Base-by-base conservation (phyloP, 306 rosid genomes). In the Herpetospermum pedunculosum region DNA sequence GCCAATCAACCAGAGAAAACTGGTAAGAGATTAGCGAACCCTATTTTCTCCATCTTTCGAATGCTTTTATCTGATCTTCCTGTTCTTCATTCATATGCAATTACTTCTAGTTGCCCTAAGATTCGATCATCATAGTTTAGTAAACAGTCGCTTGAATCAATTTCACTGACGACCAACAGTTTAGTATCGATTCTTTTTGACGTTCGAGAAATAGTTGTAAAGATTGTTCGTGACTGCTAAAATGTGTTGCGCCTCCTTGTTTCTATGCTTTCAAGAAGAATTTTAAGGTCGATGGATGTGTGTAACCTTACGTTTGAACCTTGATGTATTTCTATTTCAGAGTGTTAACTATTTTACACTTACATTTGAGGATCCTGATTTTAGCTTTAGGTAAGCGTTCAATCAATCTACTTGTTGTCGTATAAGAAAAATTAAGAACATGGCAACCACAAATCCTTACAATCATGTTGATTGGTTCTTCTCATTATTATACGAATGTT, bases 401-500 rank as follows among this genome's bases (percentile, higher is more conserved):
- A 37, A 37, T 35, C 29, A 10, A 37, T 18, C 28, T 37, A 63
- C 30, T 40, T 37, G 1, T 64, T 64, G 30, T 64, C 32, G 49
- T 64, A 15, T 60, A 4, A 28, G 34, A 1, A 26, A 1, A 15
- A 57, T 57, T 26, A 4, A 64, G 38, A 18, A 11, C 49, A 19
- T 64, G 49, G 11, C 72, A 2, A 5, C 50, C 1, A 3, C 34
- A 21, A 58, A 58, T 65, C 21, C 34, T 40, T 65, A 11, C 26
- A 23, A 21, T 6, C 19, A 67, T 21, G 26, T 70, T 47, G 53
- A 40, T 25, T 68, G 25, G 26, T 13, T 44, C 21, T 5, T 80
- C 8, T 65, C 23, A n/a, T 77, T 48, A 71, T 70, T 28, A 41
- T 25, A 77, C 67, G 76, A 81, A 77, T 54, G 47, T 13, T 38